Conservation (phyloP, 768 basidiomycete genomes). For the Russula lepida region DNA sequence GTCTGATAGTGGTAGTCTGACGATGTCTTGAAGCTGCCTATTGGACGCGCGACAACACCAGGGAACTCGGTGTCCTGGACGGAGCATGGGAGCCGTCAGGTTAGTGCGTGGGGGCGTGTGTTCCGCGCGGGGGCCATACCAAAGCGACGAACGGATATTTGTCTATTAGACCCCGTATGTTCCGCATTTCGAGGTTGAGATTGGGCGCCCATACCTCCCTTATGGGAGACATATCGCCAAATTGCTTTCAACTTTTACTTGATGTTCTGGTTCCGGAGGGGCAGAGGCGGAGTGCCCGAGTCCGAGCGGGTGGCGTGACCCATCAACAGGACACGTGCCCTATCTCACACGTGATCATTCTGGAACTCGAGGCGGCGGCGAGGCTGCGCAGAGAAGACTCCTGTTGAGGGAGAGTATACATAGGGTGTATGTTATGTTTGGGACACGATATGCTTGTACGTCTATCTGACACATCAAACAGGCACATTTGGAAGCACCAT, state of each 20-base stretch:
- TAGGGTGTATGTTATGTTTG: neutral
- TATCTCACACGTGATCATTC: conserved; percentile 10
- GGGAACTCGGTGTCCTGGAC: conserved; percentile 96
- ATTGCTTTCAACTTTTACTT: neutral
- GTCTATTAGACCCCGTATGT: conserved; percentile 80
- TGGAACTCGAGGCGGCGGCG: neutral
- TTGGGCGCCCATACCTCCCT: conserved; percentile 94
- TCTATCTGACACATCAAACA: conserved; percentile 21
- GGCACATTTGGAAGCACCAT: conserved; percentile 19
- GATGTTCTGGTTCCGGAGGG: neutral
- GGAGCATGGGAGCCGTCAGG: conserved; percentile 22
- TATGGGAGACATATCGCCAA: conserved; percentile 60
- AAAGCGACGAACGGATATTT: conserved; percentile 91
- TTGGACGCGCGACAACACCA: conserved; percentile 94
- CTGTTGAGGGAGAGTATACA: neutral
- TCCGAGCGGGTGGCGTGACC: neutral
- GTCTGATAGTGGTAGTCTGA: conserved; percentile 99
- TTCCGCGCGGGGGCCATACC: conserved; percentile 39
- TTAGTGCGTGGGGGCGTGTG: conserved; percentile 14
- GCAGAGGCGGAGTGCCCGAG: neutral
- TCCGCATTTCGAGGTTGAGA: conserved; percentile 86
- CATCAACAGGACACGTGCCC: conserved; percentile 3
- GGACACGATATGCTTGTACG: conserved; percentile 14
- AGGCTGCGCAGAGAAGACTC: neutral
- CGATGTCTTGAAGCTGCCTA: conserved; percentile 91